phyloP scores from a whole-genome alignment of 306 rosid species.

The Quercus bicolor region DNA sequence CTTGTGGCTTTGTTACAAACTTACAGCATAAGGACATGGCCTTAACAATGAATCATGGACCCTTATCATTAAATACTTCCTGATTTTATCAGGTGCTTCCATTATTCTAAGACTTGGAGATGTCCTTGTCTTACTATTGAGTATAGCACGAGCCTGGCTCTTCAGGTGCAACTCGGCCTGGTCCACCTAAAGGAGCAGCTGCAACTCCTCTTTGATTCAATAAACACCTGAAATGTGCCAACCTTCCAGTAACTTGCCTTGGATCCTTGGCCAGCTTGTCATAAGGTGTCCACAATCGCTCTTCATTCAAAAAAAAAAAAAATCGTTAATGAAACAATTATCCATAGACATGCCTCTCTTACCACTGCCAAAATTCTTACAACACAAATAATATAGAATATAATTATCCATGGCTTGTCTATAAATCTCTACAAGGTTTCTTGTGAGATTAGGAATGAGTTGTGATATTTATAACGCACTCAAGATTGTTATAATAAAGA shows the following conservation, averaged over 20 bases:
- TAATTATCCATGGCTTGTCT: neutral
- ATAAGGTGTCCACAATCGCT: constrained; percentile 45
- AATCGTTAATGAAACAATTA: neutral
- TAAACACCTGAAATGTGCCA: constrained; percentile 42
- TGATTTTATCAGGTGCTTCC: neutral
- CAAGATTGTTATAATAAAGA: neutral
- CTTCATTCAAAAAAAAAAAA: constrained; percentile 9
- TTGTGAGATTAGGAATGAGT: neutral
- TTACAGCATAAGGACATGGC: neutral
- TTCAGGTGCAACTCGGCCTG: constrained; percentile 32
- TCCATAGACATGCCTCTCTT: neutral
- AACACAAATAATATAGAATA: neutral
- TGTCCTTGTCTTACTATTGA: constrained; percentile 13
- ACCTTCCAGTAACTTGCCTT: constrained; percentile 31
- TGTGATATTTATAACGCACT: neutral
- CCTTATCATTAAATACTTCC: neutral
- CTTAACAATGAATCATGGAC: neutral
- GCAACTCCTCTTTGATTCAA: constrained; percentile 43
- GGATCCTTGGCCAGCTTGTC: constrained; percentile 38
- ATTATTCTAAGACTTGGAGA: neutral
- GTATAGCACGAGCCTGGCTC: constrained; percentile 42
- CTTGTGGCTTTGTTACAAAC: neutral
- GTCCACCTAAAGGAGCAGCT: constrained; percentile 41
- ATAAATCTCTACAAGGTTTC: neutral
- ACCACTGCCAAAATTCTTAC: neutral